Percentiles rank a stretch among this genome's conserved stretches.
These are phyloP conservation scores for Cryptococcus neoformans DNA, from an alignment of 1,284 basidiomycete genomes.

Conservation along the genomic window DNA sequence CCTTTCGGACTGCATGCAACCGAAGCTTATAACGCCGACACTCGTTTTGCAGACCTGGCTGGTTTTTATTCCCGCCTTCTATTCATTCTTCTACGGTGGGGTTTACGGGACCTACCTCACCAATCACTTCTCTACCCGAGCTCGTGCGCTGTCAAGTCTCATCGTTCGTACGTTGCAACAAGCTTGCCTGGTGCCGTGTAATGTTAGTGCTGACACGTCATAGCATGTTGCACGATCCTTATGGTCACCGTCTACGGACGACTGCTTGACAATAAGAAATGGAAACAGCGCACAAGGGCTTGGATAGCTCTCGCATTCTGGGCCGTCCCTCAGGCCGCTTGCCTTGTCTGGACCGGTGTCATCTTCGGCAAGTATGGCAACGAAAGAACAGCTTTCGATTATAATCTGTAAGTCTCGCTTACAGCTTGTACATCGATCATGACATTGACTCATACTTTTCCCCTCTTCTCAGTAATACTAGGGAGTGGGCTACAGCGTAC, in stretches of 20 bases:
- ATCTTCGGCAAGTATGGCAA: constrained; percentile 11
- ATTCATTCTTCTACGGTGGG: constrained; percentile 31
- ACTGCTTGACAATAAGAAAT: constrained; percentile 22
- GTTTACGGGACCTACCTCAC: constrained; percentile 29
- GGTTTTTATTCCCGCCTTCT: constrained; percentile 27
- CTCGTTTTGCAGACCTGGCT: constrained; percentile 16
- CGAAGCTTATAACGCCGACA: not conserved
- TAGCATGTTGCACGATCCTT: not conserved
- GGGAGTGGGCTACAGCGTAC: constrained; percentile 16
- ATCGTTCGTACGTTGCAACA: constrained; percentile 20
- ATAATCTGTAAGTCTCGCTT: constrained; percentile 7
- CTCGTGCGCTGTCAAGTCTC: constrained; percentile 33
- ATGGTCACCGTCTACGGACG: constrained; percentile 18
- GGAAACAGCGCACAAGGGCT: constrained; percentile 14
- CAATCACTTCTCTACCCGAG: constrained; percentile 30
- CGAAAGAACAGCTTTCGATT: constrained; percentile 11
- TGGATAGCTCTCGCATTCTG: constrained; percentile 21
- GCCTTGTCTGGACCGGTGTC: constrained; percentile 26
- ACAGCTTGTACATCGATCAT: not conserved
- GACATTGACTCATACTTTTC: not conserved
- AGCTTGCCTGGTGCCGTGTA: not conserved
- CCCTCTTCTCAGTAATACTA: constrained; percentile 1
- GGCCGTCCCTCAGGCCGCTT: constrained; percentile 23
- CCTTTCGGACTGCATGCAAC: not conserved
- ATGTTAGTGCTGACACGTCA: not conserved